Evolutionary conservation across 768 basidiomycete species (phyloP), one percentile per base, ranked within the genome.

Genomic region (Lactifluus rugatus): DNA sequence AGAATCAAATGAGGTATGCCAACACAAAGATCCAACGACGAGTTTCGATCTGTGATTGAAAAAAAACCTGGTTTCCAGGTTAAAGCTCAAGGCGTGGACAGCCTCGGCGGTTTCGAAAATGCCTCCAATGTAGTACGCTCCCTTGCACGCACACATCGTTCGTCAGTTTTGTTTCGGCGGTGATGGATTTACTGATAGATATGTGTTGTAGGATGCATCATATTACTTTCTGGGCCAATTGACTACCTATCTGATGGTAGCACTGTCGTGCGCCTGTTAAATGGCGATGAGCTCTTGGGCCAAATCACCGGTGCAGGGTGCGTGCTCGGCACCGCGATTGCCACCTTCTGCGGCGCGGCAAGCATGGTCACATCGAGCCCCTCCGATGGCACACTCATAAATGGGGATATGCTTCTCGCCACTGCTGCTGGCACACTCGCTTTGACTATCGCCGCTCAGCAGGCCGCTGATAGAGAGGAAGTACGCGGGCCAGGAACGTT

Each of bases 221-320:
- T 94, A 23, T 87, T 85, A 19, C 75, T 95, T 63, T 93, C 91
- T 0, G 94, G 94, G 2, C 73, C 77, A 14, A 75, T 71, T 0
- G 94, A 97, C 68, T 94, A 87, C 70, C 75, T 96, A 48, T 91
- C 90, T 0, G 90, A 96, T 65, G 94, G 93, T 6, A 66, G 70
- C 11, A 75, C 70, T 5, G 84, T 91, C 5, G 75, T 89, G n/a
- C 76, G 78, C 44, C 71, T 91, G 7, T 72, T 75, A 3, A 96
- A 96, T 65, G 94, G 94, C 0, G 76, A 88, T 66, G 71, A 74
- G 16, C 72, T 87, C 25, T 80, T 96, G 8, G 85, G 83, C 0
- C 75, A 79, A 54, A 92, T 97, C 56, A 96, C 94, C 0, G 94
- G 93, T 0, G 89, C 89, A 25, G 93, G 93, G 4, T 97, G 93